Conservation (phyloP, 257 asterid species). For the Fraxinus anomala region DNA sequence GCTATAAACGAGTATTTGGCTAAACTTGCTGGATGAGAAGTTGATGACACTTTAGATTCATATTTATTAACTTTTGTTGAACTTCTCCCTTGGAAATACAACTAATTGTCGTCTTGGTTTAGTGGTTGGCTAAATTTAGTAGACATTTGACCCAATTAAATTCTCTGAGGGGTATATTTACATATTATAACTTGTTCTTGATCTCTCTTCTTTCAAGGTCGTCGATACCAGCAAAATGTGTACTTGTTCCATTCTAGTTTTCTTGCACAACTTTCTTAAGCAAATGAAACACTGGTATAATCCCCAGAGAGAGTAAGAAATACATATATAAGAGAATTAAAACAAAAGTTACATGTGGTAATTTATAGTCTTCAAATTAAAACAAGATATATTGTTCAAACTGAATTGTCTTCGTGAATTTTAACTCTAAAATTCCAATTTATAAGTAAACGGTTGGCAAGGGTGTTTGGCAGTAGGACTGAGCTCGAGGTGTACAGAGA, state of each 20-base stretch:
- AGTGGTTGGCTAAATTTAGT: background rate
- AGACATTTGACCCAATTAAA: background rate
- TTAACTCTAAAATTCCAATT: background rate
- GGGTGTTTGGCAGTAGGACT: background rate
- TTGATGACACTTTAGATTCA: background rate
- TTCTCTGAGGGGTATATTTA: too few relatives aligned
- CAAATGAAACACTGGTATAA: background rate
- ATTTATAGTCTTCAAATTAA: background rate
- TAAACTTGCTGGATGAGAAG: slow-evolving; percentile 34
- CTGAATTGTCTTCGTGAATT: background rate
- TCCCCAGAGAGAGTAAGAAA: background rate
- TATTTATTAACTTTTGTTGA: background rate
- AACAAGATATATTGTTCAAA: background rate
- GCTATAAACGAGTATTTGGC: slow-evolving; percentile 76
- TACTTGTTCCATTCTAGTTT: background rate
- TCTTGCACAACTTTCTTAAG: background rate
- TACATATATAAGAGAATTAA: too few relatives aligned
- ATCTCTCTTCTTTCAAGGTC: background rate
- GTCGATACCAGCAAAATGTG: background rate
- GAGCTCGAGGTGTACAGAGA: background rate
- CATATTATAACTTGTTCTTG: background rate
- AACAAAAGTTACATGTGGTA: background rate
- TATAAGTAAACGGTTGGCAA: background rate
- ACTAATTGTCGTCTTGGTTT: background rate
- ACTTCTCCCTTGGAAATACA: background rate